Evolutionary conservation across 495 filamentous ascomycete genomes (phyloP).

Genomic region (Endocarpon pusillum): DNA sequence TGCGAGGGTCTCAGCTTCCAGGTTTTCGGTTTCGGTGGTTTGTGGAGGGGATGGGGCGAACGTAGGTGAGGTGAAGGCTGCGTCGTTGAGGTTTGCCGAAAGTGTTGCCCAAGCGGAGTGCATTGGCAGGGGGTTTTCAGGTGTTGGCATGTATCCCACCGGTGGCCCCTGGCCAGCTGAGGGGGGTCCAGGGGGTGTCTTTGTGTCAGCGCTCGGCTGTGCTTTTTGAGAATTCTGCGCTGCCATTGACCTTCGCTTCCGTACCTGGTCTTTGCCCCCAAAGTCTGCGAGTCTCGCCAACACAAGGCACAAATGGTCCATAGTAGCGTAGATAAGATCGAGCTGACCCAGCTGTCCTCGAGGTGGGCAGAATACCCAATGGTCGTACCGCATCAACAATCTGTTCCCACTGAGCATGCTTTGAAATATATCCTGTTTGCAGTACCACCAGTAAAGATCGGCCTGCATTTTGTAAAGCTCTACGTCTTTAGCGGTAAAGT

Average conservation of each 20-base stretch:
- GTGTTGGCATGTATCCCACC: slow-evolving; percentile 36
- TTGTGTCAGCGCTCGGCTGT: slow-evolving; percentile 21
- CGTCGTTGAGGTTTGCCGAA: neutral
- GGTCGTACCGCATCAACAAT: slow-evolving; percentile 64
- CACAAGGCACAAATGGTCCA: slow-evolving; percentile 70
- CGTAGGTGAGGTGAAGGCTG: neutral
- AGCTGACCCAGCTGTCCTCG: slow-evolving; percentile 60
- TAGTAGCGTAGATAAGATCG: slow-evolving; percentile 71
- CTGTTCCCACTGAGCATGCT: slow-evolving; percentile 74
- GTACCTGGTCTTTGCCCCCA: slow-evolving; percentile 53
- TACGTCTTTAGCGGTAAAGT: slow-evolving; percentile 53
- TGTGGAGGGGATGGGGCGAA: slow-evolving; percentile 6
- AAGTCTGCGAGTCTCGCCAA: slow-evolving; percentile 73
- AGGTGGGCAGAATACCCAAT: slow-evolving; percentile 73
- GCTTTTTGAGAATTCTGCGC: slow-evolving; percentile 38
- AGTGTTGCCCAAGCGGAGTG: slow-evolving; percentile 23
- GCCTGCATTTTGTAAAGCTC: slow-evolving; percentile 63
- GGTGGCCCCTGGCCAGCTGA: slow-evolving; percentile 16
- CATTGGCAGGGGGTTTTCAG: slow-evolving; percentile 18
- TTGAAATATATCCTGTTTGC: slow-evolving; percentile 83
- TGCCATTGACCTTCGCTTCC: slow-evolving; percentile 46
- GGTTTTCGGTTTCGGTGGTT: slow-evolving; percentile 8
- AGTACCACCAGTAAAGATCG: slow-evolving; percentile 95
- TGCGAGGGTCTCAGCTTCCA: slow-evolving; percentile 37
- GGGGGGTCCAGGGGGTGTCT: slow-evolving; percentile 6